Evolutionary conservation across 1,284 basidiomycete species (phyloP).

Genomic region (Sparassis latifolia): DNA sequence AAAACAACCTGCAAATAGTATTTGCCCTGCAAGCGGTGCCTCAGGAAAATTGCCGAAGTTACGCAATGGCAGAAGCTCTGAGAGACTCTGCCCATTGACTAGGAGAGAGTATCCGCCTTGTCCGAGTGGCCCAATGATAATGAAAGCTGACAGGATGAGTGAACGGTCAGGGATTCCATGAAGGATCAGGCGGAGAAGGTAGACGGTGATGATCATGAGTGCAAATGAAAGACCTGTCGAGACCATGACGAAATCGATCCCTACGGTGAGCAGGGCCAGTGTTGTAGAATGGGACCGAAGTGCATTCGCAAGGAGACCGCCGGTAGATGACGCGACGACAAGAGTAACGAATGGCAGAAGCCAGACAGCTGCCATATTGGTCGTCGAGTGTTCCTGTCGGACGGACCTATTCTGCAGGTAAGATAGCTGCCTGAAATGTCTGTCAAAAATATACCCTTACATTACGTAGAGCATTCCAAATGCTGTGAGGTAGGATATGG

Average conservation of each 20-base stretch:
- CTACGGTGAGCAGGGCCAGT: slow-evolving; percentile 43
- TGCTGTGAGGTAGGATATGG: slow-evolving; percentile 40
- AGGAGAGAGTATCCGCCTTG: slow-evolving; percentile 56
- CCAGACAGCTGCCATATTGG: slow-evolving; percentile 45
- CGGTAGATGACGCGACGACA: slow-evolving; percentile 54
- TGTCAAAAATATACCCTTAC: slow-evolving; percentile 24
- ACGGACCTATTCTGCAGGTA: slow-evolving; percentile 36
- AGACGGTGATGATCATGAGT: slow-evolving; percentile 40
- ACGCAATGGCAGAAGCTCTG: slow-evolving; percentile 32
- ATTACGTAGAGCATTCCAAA: slow-evolving; percentile 53
- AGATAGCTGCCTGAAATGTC: not conserved
- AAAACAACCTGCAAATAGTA: slow-evolving; percentile 31
- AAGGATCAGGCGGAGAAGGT: slow-evolving; percentile 35
- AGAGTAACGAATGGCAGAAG: slow-evolving; percentile 59
- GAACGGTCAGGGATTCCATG: slow-evolving; percentile 31
- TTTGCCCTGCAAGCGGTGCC: slow-evolving; percentile 23
- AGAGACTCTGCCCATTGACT: slow-evolving; percentile 39
- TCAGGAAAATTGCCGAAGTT: slow-evolving; percentile 23
- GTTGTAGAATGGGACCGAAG: slow-evolving; percentile 29
- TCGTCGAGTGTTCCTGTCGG: slow-evolving; percentile 42
- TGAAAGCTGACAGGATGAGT: slow-evolving; percentile 22
- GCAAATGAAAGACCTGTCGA: slow-evolving; percentile 45
- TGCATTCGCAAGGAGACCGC: slow-evolving; percentile 43
- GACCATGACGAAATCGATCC: slow-evolving; percentile 41
- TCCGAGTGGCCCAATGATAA: slow-evolving; percentile 25